Percentiles rank a stretch among this genome's conserved stretches.
Conservation (phyloP, 2,329 filamentous ascomycete species). For the Curvularia verruculosa region DNA sequence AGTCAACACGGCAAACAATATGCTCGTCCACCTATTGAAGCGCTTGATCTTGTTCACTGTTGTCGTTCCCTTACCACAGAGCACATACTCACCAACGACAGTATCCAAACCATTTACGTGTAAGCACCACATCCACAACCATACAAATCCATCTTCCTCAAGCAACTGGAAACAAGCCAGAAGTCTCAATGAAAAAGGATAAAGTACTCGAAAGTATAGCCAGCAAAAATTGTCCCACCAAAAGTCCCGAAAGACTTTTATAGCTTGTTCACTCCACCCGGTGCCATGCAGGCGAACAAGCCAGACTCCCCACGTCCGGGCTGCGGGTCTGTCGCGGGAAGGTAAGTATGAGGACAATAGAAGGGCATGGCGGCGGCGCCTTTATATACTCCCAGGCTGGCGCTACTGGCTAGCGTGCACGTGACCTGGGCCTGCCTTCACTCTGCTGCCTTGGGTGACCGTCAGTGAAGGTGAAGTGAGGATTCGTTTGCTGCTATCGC, state of each 20-base stretch:
- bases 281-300: constrained; percentile 43
- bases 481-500: background rate
- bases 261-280: constrained; percentile 36
- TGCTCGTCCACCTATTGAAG: background rate
- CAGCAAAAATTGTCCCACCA: constrained; percentile 14
- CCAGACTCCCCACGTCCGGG: no score
- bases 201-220: background rate
- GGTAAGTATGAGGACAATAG: constrained; percentile 23
- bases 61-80: background rate
- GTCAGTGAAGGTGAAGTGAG: background rate
- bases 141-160: constrained; percentile 44
- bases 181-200: constrained; percentile 48
- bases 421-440: background rate
- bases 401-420: constrained; percentile 1
- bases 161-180: constrained; percentile 34
- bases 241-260: constrained; percentile 42
- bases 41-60: background rate
- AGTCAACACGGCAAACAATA: background rate
- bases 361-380: background rate
- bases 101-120: no score
- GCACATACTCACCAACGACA: no score
- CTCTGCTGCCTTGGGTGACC: background rate
- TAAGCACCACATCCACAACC: no score
- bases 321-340: constrained; percentile 35
- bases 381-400: background rate